Percentiles rank a stretch among this genome's conserved stretches.
These are phyloP conservation scores for Rubus idaeus DNA, from an alignment of 306 rosid genomes.

Conservation along the genomic window DNA sequence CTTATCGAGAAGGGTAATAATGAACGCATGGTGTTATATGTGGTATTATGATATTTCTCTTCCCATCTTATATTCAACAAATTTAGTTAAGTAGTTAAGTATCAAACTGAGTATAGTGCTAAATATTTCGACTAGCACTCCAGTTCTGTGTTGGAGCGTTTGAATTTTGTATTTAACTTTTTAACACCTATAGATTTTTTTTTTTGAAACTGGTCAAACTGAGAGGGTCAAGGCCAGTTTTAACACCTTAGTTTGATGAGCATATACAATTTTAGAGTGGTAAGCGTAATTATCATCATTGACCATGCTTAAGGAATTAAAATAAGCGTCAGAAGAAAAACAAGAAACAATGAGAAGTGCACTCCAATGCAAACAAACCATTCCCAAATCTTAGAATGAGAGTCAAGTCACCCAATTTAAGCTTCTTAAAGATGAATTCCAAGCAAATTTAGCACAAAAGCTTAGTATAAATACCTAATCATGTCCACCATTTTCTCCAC, in stretches of 20 bases:
- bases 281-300: not conserved
- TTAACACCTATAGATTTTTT: not conserved
- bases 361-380: constrained; percentile 61
- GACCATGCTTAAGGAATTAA: not conserved
- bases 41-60: not conserved
- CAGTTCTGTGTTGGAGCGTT: not conserved
- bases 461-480: constrained; percentile 30
- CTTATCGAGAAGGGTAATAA: not conserved
- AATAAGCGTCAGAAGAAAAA: constrained; percentile 4
- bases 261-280: not conserved
- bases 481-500: constrained; percentile 22
- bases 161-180: not conserved
- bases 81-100: no score
- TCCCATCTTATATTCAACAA: not conserved
- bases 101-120: no score
- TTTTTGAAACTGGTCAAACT: no score
- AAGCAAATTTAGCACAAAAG: constrained; percentile 20
- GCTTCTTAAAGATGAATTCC: constrained; percentile 2
- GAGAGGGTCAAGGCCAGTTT: no score
- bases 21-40: not conserved
- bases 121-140: not conserved
- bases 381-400: constrained; percentile 54
- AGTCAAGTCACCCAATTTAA: constrained; percentile 51
- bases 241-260: not conserved
- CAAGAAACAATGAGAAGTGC: constrained; percentile 42